Conservation (phyloP, 371 early-diverging fungal genomes). For the Syncephalastrum sp. region DNA sequence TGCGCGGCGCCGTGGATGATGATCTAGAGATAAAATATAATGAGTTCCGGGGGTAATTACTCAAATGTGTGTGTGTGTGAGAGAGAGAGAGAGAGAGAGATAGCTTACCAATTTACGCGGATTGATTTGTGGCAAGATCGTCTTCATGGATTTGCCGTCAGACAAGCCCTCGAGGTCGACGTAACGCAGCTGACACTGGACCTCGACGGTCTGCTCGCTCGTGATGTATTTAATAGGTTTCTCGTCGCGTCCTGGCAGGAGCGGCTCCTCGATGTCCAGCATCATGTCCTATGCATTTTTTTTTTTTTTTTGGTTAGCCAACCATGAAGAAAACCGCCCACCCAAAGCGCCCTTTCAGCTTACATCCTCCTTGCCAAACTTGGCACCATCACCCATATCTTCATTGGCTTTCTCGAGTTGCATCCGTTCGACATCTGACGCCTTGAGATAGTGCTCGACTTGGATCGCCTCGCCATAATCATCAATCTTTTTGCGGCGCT, state of each 20-base stretch:
- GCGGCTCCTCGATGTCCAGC: constrained; percentile 43
- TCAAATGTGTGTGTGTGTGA: no score
- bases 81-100: neutral
- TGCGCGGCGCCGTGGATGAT: constrained; percentile 78
- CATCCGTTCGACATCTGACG: constrained; percentile 44
- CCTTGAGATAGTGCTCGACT: constrained; percentile 65
- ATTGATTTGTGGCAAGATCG: constrained; percentile 80
- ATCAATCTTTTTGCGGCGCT: constrained; percentile 79
- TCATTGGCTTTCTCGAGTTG: constrained; percentile 31
- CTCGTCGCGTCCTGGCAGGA: constrained; percentile 45
- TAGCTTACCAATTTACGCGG: constrained; percentile 79
- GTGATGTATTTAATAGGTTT: constrained; percentile 79
- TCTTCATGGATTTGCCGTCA: constrained; percentile 84
- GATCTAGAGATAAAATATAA: constrained; percentile 46
- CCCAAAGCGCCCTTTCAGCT: neutral
- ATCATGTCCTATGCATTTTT: constrained; percentile 33
- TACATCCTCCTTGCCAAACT: constrained; percentile 49
- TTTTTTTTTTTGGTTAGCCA: neutral
- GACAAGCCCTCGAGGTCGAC: constrained; percentile 92
- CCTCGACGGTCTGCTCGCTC: constrained; percentile 50
- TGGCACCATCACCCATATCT: constrained; percentile 45
- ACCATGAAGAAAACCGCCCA: neutral
- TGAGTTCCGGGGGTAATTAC: no score
- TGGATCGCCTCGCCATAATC: constrained; percentile 96
- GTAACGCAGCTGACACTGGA: constrained; percentile 75